phyloP scores from a whole-genome alignment of 2,329 filamentous ascomycete species.

The Talaromyces marneffei region DNA sequence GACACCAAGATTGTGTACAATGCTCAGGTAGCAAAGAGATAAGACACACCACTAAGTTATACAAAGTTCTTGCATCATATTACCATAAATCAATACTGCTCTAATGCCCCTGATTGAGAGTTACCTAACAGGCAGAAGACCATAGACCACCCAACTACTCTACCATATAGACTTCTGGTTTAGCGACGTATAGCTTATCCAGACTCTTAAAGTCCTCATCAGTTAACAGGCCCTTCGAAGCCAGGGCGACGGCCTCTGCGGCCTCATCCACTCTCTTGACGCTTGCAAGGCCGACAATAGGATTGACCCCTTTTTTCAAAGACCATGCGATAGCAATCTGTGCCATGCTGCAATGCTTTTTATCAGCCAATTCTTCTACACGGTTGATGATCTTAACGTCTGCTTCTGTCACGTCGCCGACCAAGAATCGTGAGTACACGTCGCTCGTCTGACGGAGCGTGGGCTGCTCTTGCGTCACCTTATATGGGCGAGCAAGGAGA shows the following conservation, averaged over 20 bases:
- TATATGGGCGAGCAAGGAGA: conserved; percentile 21
- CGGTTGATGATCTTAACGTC: not conserved
- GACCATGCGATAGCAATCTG: conserved; percentile 37
- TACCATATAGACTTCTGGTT: not conserved
- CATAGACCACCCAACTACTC: not conserved
- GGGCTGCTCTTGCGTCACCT: not conserved
- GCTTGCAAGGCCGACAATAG: conserved; percentile 40
- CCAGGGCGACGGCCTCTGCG: not conserved
- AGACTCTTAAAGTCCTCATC: not conserved
- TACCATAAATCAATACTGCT: not conserved
- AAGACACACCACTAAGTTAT: not conserved
- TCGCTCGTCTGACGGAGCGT: not conserved
- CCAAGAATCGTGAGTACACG: not conserved
- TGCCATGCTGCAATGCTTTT: conserved; percentile 34
- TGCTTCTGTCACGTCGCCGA: conserved; percentile 24
- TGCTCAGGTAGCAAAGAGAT: not conserved
- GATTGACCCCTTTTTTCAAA: conserved; percentile 41
- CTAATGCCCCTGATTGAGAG: too few species aligned
- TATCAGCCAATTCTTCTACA: conserved; percentile 14
- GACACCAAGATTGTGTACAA: not conserved
- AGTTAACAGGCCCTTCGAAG: not conserved
- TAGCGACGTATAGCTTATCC: conserved; percentile 1
- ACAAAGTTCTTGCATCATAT: not conserved
- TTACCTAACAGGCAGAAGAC: not conserved
- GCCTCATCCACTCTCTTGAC: not conserved